Conservation (phyloP, 2,329 filamentous ascomycete species). For the Cladosporium sp. region DNA sequence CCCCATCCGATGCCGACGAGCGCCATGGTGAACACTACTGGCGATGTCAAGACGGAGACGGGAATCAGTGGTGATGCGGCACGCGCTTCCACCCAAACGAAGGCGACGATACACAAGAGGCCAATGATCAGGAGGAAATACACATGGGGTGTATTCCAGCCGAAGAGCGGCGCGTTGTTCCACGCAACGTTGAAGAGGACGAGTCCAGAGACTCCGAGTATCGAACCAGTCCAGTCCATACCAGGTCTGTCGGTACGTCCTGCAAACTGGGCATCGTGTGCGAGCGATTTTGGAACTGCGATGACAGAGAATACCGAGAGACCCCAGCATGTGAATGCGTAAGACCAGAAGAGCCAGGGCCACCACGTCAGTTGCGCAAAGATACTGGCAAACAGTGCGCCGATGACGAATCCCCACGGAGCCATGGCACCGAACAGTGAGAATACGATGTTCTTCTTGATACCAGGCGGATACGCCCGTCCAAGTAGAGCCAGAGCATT, state of each 20-base stretch:
- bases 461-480: conserved; percentile 30
- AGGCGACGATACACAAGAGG: conserved; percentile 24
- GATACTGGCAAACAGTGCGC: conserved; percentile 31
- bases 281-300: conserved; percentile 24
- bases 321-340: conserved; percentile 24
- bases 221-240: conserved; percentile 26
- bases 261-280: conserved; percentile 18
- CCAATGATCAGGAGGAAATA: conserved; percentile 29
- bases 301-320: conserved; percentile 23
- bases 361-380: conserved; percentile 33
- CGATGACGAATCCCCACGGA: conserved; percentile 34
- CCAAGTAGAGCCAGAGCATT: conserved; percentile 37
- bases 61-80: conserved; percentile 24
- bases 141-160: conserved; percentile 27
- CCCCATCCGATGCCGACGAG: conserved; percentile 30
- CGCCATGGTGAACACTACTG: conserved; percentile 25
- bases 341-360: conserved; percentile 32
- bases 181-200: conserved; percentile 31
- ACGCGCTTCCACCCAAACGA: conserved; percentile 28
- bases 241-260: conserved; percentile 13
- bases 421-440: conserved; percentile 35
- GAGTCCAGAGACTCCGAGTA: conserved; percentile 28
- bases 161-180: conserved; percentile 31
- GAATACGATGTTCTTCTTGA: conserved; percentile 38
- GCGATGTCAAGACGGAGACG: conserved; percentile 22